Base-by-base conservation (phyloP, 371 early-diverging fungal genomes). In the Chytridium lagenaria region DNA sequence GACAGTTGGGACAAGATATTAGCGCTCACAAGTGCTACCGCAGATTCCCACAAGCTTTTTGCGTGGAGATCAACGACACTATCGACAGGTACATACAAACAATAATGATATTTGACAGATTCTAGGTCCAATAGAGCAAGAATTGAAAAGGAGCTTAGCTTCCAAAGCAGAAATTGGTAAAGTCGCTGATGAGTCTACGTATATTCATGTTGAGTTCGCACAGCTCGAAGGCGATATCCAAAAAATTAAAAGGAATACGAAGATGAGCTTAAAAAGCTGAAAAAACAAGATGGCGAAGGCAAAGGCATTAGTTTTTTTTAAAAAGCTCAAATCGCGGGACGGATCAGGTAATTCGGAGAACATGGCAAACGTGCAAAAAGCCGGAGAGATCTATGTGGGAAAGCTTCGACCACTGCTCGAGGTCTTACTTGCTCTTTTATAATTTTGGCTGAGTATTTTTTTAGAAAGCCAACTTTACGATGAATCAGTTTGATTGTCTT, bases 1-100 rank as follows among this genome's bases (percentile, higher is more conserved):
- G 72, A 70, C 0, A 73, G 74, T 1, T 82, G 82, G 82, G 77
- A 76, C 37, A 76, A 78, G 61, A 38, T 82, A 12, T 30, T 73
- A 16, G 44, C 31, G 16, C 12, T 73, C 19, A 71, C 75, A 2
- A 52, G 38, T 19, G 77, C 77, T 59, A 59, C 74, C 10, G 61
- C 78, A 1, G 71, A 72, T 5, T 26, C 72, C 16, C 82, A 79
- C 59, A 39, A 61, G 7, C 67, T 15, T 73, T 73, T 34, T 78
- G 78, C 5, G 22, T 52, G 15, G 76, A 69, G 19, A 12, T 82
- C 2, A 34, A 69, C 1, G 79, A 79, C 19, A 68, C 65, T 36
- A 51, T 75, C 33, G 67, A 59, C 23, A 49, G 30, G 75, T 70
- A n/a, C 16, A 33, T 51, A 15, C 55, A 23, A 44, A 31, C 36